phyloP scores from a whole-genome alignment of 2,329 filamentous ascomycete genomes.

The Akanthomyces uredinophilus region DNA sequence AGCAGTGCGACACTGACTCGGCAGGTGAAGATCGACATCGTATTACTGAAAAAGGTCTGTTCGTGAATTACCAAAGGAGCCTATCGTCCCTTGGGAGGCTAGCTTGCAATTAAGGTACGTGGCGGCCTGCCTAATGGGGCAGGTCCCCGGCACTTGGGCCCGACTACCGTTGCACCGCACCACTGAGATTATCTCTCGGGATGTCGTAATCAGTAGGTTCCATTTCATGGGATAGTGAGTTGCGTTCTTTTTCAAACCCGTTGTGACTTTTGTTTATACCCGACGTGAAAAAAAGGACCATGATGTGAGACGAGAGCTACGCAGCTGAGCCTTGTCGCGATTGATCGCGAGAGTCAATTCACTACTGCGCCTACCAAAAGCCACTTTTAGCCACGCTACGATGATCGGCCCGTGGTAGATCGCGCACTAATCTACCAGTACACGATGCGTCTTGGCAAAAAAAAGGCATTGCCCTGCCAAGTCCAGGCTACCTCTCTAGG shows the following conservation, averaged over 20 bases:
- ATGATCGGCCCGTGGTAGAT: neutral
- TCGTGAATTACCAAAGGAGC: neutral
- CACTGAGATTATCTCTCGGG: neutral
- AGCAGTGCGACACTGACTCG: neutral
- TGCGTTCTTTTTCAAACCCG: neutral
- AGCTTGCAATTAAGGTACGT: neutral
- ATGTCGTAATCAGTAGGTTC: neutral
- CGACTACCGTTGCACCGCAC: neutral
- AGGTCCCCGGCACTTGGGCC: constrained; percentile 5
- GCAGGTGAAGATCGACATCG: neutral
- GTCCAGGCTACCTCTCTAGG: no score
- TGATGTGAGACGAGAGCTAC: neutral
- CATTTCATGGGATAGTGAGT: neutral
- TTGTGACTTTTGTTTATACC: neutral
- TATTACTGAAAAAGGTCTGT: neutral
- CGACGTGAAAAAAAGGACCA: neutral
- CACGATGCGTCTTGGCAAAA: no score
- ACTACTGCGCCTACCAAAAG: neutral
- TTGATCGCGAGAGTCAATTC: no score
- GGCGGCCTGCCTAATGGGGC: constrained; percentile 10
- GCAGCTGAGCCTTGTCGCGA: neutral
- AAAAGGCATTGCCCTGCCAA: no score
- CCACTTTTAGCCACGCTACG: neutral
- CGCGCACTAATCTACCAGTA: no score
- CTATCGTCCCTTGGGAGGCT: constrained; percentile 1